Percentiles rank a stretch among this genome's conserved stretches.
Evolutionary conservation across 495 filamentous ascomycete genomes (phyloP).

Genomic region (Xeromyces bisporus): DNA sequence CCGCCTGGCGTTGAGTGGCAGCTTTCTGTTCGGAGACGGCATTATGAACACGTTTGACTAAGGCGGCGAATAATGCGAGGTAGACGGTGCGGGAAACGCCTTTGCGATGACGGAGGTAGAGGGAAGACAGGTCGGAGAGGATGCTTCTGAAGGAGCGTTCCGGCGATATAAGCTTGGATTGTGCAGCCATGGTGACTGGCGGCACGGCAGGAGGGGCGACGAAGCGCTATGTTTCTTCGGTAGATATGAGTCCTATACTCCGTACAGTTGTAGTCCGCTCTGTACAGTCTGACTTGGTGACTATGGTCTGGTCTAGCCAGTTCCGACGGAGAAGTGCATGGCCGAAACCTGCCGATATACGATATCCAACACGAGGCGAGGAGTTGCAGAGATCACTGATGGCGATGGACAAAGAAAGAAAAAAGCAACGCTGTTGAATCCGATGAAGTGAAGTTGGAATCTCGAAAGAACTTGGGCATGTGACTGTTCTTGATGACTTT

Average conservation of each 20-base stretch:
- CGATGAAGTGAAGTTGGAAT: no score
- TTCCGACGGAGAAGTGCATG: constrained; percentile 16
- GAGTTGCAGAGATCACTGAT: no score
- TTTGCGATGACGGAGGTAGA: constrained; percentile 75
- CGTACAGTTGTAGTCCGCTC: no score
- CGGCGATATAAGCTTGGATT: constrained; percentile 58
- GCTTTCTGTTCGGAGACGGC: constrained; percentile 87
- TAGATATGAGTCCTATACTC: no score
- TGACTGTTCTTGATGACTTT: no score
- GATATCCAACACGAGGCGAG: no score
- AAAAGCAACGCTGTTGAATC: no score
- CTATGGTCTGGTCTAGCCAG: constrained; percentile 10
- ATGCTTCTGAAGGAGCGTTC: constrained; percentile 58
- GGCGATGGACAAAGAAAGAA: no score
- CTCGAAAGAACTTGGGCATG: no score
- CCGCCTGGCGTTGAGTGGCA: constrained; percentile 55
- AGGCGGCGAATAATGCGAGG: constrained; percentile 74
- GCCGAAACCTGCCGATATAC: constrained; percentile 8
- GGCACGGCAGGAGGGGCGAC: neutral
- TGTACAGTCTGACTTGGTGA: no score
- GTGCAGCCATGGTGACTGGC: constrained; percentile 45
- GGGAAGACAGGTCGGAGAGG: constrained; percentile 51
- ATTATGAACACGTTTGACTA: constrained; percentile 78
- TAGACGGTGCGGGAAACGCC: constrained; percentile 83
- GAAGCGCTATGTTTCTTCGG: neutral